These are phyloP conservation scores for Kalmanozyma brasiliensis DNA, from an alignment of 1,284 basidiomycete species.

Conservation along the genomic window DNA sequence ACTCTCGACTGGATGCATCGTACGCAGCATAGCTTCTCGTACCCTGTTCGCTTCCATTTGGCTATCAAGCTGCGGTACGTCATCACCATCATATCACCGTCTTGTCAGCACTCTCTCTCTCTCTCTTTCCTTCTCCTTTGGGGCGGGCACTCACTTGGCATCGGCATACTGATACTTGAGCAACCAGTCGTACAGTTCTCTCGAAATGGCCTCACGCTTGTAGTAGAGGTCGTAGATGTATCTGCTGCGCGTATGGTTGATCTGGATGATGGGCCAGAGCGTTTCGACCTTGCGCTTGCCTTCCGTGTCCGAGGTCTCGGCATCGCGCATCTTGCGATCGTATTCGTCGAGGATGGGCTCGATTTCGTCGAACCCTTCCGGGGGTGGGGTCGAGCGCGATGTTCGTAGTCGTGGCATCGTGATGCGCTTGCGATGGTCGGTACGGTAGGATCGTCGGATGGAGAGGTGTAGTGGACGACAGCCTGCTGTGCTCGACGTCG, in stretches of 20 bases:
- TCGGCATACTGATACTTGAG: conserved; percentile 97
- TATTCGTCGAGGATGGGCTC: conserved; percentile 71
- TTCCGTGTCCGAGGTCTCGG: conserved; percentile 94
- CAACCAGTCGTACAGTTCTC: conserved; percentile 96
- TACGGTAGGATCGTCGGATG: too few relatives aligned
- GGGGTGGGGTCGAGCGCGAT: conserved; percentile 90
- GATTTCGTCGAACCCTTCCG: conserved; percentile 97
- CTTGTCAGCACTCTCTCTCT: not conserved
- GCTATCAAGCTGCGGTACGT: conserved; percentile 81
- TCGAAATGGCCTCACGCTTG: conserved; percentile 93
- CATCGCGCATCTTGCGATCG: conserved; percentile 66
- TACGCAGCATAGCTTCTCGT: conserved; percentile 97
- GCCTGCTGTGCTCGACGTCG: not conserved
- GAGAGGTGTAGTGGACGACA: too few relatives aligned
- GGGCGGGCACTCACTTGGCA: conserved; percentile 78
- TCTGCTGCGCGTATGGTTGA: conserved; percentile 84
- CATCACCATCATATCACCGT: not conserved
- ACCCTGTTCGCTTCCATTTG: conserved; percentile 99
- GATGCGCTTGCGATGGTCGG: too few relatives aligned
- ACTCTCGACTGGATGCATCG: conserved; percentile 95
- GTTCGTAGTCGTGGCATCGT: conserved; percentile 95
- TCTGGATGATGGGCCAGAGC: conserved; percentile 99
- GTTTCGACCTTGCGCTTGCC: conserved; percentile 96
- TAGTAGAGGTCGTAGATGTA: conserved; percentile 99
- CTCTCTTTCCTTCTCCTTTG: not conserved